Evolutionary conservation across 495 filamentous ascomycete species (phyloP).

Genomic region (Lichenothelia convexa): DNA sequence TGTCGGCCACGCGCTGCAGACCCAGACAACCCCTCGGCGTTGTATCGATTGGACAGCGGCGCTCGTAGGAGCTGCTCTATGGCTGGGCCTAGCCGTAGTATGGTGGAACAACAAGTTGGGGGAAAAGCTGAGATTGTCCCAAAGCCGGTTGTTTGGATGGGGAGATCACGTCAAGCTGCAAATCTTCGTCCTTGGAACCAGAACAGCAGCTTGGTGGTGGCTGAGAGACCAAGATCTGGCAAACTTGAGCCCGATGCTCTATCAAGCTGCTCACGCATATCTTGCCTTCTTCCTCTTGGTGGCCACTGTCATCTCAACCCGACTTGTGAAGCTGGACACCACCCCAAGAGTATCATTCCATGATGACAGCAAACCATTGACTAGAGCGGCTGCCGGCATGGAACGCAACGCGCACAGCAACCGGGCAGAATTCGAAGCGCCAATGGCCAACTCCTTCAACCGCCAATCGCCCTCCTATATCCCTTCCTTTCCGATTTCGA

Average conservation of each 20-base stretch:
- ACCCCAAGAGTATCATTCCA: background rate
- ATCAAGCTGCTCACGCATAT: slow-evolving; percentile 35
- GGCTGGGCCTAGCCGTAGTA: slow-evolving; percentile 35
- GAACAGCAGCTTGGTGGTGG: slow-evolving; percentile 34
- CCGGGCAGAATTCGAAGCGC: too few species aligned
- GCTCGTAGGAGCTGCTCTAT: slow-evolving; percentile 18
- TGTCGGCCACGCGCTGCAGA: slow-evolving; percentile 13
- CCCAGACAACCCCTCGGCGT: slow-evolving; percentile 4
- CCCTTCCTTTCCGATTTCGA: background rate
- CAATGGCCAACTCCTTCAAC: background rate
- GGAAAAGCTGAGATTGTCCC: slow-evolving; percentile 42
- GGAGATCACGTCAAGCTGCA: slow-evolving; percentile 53
- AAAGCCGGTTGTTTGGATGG: slow-evolving; percentile 44
- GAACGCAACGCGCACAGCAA: too few species aligned
- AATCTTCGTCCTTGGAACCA: slow-evolving; percentile 36
- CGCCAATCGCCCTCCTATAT: background rate
- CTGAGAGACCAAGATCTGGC: slow-evolving; percentile 30
- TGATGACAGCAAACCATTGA: too few species aligned
- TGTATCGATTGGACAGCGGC: slow-evolving; percentile 17
- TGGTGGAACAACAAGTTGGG: slow-evolving; percentile 67
- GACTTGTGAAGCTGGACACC: slow-evolving; percentile 18
- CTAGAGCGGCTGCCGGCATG: too few species aligned
- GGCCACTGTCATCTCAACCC: slow-evolving; percentile 10
- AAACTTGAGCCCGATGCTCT: slow-evolving; percentile 22
- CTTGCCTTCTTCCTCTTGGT: slow-evolving; percentile 24